Base-by-base conservation (phyloP, 371 early-diverging fungal species). In the Apophysomyces ossiformis region DNA sequence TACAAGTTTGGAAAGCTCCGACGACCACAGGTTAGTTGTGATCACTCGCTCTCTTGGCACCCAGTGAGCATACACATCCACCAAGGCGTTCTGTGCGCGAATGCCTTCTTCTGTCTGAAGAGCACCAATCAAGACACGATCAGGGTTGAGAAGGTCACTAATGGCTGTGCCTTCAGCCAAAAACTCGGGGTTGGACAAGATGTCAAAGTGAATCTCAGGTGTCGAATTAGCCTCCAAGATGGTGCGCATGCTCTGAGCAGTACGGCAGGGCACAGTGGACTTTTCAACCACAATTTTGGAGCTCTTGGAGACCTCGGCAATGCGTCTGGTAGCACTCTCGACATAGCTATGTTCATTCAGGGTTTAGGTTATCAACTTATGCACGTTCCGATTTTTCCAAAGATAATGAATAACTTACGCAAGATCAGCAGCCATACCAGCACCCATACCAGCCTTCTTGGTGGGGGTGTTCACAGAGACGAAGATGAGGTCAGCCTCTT, bases 181-280 rank as follows among this genome's bases (percentile, higher is more conserved):
- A 81, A 97, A 97, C 81, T 97, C 98, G 38, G 98, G 98, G 84
- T 97, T 97, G 56, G 96, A 93, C 57, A 97, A 85, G 66, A 97
- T 95, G 60, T 92, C 91, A 69, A 97, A 96, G 32, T 80, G 84
- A 41, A 95, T 86, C 45, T 85, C 85, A 38, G 78, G 81, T 58
- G 79, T 86, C 15, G 88, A 90, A 82, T 95, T 93, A 57, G 94
- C 89, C 62, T 93, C 92, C 26, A 97, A 85, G 60, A 95, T 96
- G 39, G 89, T 87, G 64, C 93, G 89, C 89, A 97, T 93, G 74
- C 86, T 83, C 69, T 94, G 92, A 44, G 96, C 95, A 44, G 97
- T 96, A 69, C 94, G 88, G 79, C 96, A 96, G 38, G 98, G 98
- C 9, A 97, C 98, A 39, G 98, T 97, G 1, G 95, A 95, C 81